A percentile compares a stretch with the other conserved stretches of the same genome.
Evolutionary conservation across 2,329 filamentous ascomycete genomes (phyloP).

Genomic region (Ophiosphaerella narmari): DNA sequence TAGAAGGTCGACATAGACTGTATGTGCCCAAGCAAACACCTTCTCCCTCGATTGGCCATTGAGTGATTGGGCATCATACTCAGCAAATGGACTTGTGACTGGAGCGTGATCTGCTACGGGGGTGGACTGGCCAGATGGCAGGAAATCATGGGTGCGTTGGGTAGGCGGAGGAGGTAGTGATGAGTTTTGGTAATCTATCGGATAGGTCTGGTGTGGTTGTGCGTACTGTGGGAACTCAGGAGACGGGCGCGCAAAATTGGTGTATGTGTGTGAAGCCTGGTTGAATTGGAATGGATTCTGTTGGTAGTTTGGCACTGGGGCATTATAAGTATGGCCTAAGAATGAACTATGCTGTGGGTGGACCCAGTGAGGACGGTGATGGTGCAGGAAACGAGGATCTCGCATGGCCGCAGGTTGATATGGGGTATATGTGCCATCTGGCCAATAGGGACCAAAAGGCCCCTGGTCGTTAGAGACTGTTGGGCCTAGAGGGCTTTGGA

Average conservation of each 20-base stretch:
- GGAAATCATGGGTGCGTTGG: conserved; percentile 32
- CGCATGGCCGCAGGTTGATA: conserved; percentile 48
- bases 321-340: conserved; percentile 32
- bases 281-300: conserved; percentile 32
- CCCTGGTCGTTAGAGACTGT: conserved; percentile 49
- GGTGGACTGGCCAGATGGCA: conserved; percentile 37
- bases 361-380: conserved; percentile 38
- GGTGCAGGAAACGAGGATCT: conserved; percentile 44
- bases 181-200: conserved; percentile 35
- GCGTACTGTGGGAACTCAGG: conserved; percentile 33
- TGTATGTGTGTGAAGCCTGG: conserved; percentile 29
- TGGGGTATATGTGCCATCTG: conserved; percentile 47
- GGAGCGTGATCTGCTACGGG: conserved; percentile 30
- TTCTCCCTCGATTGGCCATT: conserved; percentile 51
- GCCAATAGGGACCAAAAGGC: conserved; percentile 49
- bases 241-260: conserved; percentile 23
- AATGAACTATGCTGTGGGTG: conserved; percentile 37
- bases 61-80: conserved; percentile 49
- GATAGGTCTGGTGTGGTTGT: conserved; percentile 27
- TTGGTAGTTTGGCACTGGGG: conserved; percentile 30
- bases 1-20: conserved; percentile 55
- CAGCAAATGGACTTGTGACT: conserved; percentile 27
- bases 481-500: conserved; percentile 43
- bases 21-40: conserved; percentile 53
- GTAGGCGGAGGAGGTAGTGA: conserved; percentile 20